A percentile compares a stretch with the other conserved stretches of the same genome.
These are phyloP conservation scores for Tolypocladium ovalisporum DNA, from an alignment of 2,329 filamentous ascomycete genomes.

Conservation along the genomic window DNA sequence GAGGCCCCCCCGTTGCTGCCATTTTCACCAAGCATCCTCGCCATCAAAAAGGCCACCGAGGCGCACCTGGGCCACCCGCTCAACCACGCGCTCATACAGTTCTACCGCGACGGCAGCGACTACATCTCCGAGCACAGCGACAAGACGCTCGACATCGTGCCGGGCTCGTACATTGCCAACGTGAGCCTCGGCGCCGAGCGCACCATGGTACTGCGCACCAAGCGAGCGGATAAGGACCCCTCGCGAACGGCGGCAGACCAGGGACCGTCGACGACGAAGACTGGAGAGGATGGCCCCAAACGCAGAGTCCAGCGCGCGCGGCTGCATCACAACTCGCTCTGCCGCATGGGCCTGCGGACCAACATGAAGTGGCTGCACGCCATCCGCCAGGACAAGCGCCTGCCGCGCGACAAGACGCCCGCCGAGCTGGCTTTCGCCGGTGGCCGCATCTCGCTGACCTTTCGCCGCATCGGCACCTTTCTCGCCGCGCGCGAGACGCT, in stretches of 20 bases:
- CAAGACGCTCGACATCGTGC: conserved; percentile 85
- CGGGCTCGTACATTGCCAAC: conserved; percentile 77
- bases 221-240: conserved; percentile 43
- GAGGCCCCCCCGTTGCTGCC: conserved; percentile 67
- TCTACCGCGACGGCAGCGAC: conserved; percentile 81
- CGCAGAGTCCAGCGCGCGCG: conserved; percentile 55
- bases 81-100: conserved; percentile 88
- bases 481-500: conserved; percentile 48
- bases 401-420: conserved; percentile 50
- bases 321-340: conserved; percentile 82
- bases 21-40: conserved; percentile 63
- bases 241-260: conserved; percentile 4
- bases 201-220: conserved; percentile 81
- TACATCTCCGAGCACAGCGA: conserved; percentile 96
- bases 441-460: conserved; percentile 83
- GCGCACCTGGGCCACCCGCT: conserved; percentile 63
- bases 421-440: conserved; percentile 64
- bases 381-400: conserved; percentile 80
- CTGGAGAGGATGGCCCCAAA: conserved; percentile 6
- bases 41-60: conserved; percentile 60
- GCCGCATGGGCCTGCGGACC: conserved; percentile 67
- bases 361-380: conserved; percentile 85
- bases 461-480: conserved; percentile 81
- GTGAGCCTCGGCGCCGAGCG: conserved; percentile 86
- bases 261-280: neutral